phyloP scores from a whole-genome alignment of 768 basidiomycete species.

The Macrocybe gigantea region DNA sequence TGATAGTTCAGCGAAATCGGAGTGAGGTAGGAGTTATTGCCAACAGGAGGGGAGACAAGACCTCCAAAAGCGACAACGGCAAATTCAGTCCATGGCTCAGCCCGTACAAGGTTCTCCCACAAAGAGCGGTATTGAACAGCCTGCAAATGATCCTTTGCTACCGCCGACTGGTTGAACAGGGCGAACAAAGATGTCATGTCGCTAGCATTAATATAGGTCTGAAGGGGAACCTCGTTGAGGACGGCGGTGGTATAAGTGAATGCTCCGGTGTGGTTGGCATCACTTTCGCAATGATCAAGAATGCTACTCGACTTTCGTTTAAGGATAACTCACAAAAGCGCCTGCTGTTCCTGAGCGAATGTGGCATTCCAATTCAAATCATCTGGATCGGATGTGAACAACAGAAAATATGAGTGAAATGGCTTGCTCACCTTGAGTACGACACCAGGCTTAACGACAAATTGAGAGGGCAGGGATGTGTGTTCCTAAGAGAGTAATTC shows the following conservation, averaged over 20 bases:
- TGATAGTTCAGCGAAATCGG: no score
- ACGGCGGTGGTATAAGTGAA: conserved; percentile 6
- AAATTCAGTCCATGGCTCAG: no score
- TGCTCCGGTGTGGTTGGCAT: conserved; percentile 6
- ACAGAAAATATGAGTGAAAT: no score
- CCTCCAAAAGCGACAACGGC: no score
- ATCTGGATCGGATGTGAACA: conserved; percentile 13
- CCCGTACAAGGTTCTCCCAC: no score
- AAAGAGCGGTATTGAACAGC: conserved; percentile 1
- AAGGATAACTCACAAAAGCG: background rate
- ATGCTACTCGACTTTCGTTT: conserved; percentile 6
- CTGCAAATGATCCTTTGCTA: conserved; percentile 8
- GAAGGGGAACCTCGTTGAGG: conserved; percentile 7
- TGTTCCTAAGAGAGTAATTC: no score
- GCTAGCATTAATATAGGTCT: conserved; percentile 8
- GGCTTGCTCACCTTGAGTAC: no score
- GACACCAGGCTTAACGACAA: no score
- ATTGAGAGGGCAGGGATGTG: no score
- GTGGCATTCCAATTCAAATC: conserved; percentile 8
- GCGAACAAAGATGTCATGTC: conserved; percentile 6
- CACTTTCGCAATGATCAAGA: conserved; percentile 5
- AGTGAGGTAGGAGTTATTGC: no score
- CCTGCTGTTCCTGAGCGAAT: conserved; percentile 5
- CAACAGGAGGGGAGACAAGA: no score
- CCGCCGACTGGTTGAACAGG: conserved; percentile 2